These are phyloP conservation scores for Boletus sp. DNA, from an alignment of 768 basidiomycete genomes.

Conservation along the genomic window DNA sequence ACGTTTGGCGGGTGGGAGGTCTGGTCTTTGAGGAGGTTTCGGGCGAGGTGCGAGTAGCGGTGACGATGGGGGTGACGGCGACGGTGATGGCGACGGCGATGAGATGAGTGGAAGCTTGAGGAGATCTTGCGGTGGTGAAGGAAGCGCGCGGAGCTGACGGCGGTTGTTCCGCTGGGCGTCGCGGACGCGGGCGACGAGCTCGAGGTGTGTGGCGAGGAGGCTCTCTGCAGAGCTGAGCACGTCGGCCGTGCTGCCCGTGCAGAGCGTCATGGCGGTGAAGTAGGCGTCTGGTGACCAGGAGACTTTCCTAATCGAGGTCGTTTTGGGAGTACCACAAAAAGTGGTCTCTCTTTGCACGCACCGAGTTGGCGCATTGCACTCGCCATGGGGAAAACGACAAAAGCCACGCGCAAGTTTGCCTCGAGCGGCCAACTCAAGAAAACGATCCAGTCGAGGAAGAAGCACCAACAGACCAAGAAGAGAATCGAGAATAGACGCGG, in stretches of 20 bases:
- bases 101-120: constrained; percentile 56
- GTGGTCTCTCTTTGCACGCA: too few relatives aligned
- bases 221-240: constrained; percentile 61
- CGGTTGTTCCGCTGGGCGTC: constrained; percentile 54
- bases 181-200: constrained; percentile 56
- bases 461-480: constrained; percentile 73
- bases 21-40: constrained; percentile 39
- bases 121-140: constrained; percentile 54
- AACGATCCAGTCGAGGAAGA: constrained; percentile 78
- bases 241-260: constrained; percentile 45
- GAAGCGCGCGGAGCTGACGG: constrained; percentile 51
- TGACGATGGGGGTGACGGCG: constrained; percentile 48
- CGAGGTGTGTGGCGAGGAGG: constrained; percentile 57
- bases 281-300: background rate
- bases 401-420: constrained; percentile 80
- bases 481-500: constrained; percentile 61
- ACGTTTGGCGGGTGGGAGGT: constrained; percentile 67
- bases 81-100: constrained; percentile 50
- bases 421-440: constrained; percentile 86
- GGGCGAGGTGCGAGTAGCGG: constrained; percentile 36
- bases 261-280: constrained; percentile 7
- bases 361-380: background rate
- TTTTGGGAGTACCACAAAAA: too few relatives aligned
- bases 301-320: constrained; percentile 17
- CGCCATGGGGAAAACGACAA: constrained; percentile 55